phyloP scores from a whole-genome alignment of 2,329 filamentous ascomycete genomes.

The Biscogniauxia marginata region DNA sequence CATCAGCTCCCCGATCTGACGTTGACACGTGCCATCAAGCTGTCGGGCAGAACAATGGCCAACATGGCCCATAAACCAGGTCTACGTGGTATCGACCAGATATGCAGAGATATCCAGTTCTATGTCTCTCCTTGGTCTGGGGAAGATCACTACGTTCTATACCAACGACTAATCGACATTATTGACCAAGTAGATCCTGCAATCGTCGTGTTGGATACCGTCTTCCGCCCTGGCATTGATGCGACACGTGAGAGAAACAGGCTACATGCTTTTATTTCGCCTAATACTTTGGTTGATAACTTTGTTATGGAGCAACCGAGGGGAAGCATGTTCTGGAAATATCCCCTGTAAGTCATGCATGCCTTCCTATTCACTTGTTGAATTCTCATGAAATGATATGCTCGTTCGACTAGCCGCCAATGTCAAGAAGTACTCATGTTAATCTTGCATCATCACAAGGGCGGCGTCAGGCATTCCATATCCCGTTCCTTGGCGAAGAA shows the following conservation, averaged over 20 bases:
- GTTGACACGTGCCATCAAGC: no score
- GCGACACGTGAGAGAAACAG: constrained; percentile 19
- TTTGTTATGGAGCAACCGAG: constrained; percentile 18
- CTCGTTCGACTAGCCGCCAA: no score
- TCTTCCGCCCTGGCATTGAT: constrained; percentile 20
- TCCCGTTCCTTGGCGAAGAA: constrained; percentile 22
- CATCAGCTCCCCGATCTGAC: constrained; percentile 11
- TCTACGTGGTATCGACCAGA: constrained; percentile 12
- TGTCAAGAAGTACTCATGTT: no score
- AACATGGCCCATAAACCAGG: no score
- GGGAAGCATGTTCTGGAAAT: constrained; percentile 19
- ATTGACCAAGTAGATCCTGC: constrained; percentile 19
- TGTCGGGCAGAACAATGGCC: no score
- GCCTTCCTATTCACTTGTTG: neutral
- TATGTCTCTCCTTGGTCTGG: constrained; percentile 19
- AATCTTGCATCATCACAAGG: no score
- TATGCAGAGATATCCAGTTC: constrained; percentile 14
- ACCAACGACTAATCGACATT: constrained; percentile 11
- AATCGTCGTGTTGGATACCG: constrained; percentile 18
- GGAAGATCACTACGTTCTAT: constrained; percentile 16
- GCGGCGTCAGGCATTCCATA: constrained; percentile 20
- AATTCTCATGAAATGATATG: no score
- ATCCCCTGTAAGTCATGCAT: constrained; percentile 16
- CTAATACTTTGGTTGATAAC: constrained; percentile 19
- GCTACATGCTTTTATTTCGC: constrained; percentile 17